Conservation (phyloP, 306 rosid genomes). For the Chamaecrista fasciculata region DNA sequence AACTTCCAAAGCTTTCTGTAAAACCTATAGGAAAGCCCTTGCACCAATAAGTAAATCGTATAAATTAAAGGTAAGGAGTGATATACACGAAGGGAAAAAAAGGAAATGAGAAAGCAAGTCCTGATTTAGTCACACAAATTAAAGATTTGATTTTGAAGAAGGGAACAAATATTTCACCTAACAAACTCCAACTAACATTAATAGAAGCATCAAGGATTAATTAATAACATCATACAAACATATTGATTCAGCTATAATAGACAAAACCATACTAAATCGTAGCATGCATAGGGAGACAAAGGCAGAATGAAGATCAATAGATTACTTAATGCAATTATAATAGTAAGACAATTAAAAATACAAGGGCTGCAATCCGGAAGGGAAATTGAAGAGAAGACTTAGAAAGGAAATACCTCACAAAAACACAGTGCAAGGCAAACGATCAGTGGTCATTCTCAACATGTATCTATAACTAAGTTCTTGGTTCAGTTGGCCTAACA, state of each 20-base stretch:
- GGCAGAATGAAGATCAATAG: background rate
- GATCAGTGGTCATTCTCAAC: background rate
- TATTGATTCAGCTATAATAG: background rate
- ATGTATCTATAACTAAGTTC: background rate
- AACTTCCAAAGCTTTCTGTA: slow-evolving; percentile 92
- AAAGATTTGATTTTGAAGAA: background rate
- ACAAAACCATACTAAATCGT: background rate
- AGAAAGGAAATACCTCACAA: background rate
- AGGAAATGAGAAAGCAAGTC: background rate
- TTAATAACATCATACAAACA: background rate
- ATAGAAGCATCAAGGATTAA: background rate
- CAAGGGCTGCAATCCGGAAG: background rate
- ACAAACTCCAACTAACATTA: background rate
- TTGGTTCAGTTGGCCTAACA: background rate
- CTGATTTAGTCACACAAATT: slow-evolving; percentile 5
- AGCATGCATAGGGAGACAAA: background rate
- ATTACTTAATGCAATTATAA: background rate
- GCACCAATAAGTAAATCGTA: slow-evolving; percentile 16
- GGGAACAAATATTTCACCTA: background rate
- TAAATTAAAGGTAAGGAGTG: background rate
- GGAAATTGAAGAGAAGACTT: background rate
- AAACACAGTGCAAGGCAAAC: background rate
- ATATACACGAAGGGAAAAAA: background rate
- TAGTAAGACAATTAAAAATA: background rate
- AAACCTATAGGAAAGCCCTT: slow-evolving; percentile 52